phyloP scores from a whole-genome alignment of 208 protist species.

The Crithidia sp. region DNA sequence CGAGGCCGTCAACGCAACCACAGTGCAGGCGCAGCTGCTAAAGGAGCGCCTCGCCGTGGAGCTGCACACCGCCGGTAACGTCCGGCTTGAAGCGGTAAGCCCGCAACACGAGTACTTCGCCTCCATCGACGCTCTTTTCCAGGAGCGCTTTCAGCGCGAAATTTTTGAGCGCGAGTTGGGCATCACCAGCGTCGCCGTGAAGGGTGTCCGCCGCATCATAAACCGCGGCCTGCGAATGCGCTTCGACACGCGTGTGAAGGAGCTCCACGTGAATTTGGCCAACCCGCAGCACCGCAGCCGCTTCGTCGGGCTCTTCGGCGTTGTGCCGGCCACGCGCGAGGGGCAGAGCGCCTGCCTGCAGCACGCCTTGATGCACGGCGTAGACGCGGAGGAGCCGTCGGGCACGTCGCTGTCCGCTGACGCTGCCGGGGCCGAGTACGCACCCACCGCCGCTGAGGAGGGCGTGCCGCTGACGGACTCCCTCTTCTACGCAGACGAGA shows the following conservation, averaged over 20 bases:
- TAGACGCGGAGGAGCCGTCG: not conserved
- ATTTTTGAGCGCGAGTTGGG: constrained; percentile 60
- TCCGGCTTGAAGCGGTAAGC: constrained; percentile 81
- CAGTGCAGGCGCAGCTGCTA: constrained; percentile 41
- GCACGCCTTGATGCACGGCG: constrained; percentile 47
- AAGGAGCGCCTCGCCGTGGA: constrained; percentile 78
- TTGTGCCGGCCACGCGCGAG: constrained; percentile 38
- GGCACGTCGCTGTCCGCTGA: too few relatives aligned
- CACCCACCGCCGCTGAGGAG: constrained; percentile 34
- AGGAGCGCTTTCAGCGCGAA: constrained; percentile 61
- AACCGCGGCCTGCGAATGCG: constrained; percentile 79
- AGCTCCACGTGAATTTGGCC: constrained; percentile 78
- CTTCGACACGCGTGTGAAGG: constrained; percentile 83
- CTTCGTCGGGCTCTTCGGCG: constrained; percentile 86
- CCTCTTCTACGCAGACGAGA: constrained; percentile 85
- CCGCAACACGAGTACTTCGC: constrained; percentile 64
- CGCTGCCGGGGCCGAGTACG: not conserved
- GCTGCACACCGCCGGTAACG: constrained; percentile 90
- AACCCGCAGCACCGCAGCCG: constrained; percentile 62
- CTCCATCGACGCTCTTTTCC: constrained; percentile 65
- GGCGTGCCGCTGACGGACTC: constrained; percentile 90
- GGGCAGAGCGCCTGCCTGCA: constrained; percentile 53
- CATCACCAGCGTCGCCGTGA: constrained; percentile 65
- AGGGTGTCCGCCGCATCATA: constrained; percentile 78
- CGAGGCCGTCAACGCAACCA: constrained; percentile 31